Conservation (phyloP, 192 early-diverging fungal genomes). For the Backusella parvicylindrica region DNA sequence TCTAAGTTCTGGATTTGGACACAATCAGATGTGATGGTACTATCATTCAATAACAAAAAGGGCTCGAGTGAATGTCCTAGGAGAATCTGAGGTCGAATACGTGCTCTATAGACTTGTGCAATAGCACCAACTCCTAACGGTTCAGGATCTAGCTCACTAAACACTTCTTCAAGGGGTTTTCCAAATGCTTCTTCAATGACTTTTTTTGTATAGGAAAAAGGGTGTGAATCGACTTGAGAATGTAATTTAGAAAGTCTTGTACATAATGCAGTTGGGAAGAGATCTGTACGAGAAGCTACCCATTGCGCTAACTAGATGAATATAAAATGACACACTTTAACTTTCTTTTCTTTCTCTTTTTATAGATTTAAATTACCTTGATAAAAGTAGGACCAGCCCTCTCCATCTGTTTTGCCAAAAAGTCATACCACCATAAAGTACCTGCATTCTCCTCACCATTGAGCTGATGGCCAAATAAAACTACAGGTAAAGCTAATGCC, state of each 20-base stretch:
- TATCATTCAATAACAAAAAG: constrained; percentile 12
- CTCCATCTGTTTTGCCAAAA: constrained; percentile 78
- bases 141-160: constrained; percentile 68
- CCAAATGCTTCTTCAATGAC: constrained; percentile 67
- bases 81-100: constrained; percentile 36
- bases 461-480: constrained; percentile 51
- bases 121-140: constrained; percentile 95
- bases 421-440: constrained; percentile 82
- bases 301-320: constrained; percentile 79
- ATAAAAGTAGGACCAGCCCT: constrained; percentile 93
- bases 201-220: constrained; percentile 59
- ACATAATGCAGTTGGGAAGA: constrained; percentile 79
- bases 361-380: constrained; percentile 54
- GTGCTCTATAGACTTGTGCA: constrained; percentile 82
- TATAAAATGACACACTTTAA: not conserved
- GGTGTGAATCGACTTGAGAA: constrained; percentile 75
- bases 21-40: constrained; percentile 18
- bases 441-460: constrained; percentile 52
- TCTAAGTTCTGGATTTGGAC: not conserved
- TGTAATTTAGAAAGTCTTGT: constrained; percentile 75
- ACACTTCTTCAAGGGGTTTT: constrained; percentile 66
- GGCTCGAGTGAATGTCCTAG: constrained; percentile 6
- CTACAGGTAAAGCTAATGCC: constrained; percentile 49
- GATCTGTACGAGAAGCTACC: constrained; percentile 87
- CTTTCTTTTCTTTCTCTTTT: not conserved